Percentiles rank a stretch among this genome's conserved stretches.
Evolutionary conservation across 768 basidiomycete species (phyloP).

Genomic region (Naganishia kalamii): DNA sequence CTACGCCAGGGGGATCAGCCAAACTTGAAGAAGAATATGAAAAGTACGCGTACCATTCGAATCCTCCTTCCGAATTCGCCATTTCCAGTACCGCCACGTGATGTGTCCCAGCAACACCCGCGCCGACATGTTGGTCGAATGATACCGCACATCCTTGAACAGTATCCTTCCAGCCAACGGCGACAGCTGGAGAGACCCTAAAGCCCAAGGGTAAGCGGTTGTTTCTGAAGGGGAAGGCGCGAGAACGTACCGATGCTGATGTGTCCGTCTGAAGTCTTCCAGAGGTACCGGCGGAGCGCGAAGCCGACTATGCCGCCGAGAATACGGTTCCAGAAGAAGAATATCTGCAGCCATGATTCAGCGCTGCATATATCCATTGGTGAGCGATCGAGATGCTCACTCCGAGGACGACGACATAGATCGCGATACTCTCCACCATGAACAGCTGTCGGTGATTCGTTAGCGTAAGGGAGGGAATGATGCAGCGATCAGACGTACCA

Average conservation of each 20-base stretch:
- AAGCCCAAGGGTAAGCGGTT: background rate
- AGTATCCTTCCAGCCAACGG: conserved; percentile 78
- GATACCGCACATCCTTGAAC: conserved; percentile 78
- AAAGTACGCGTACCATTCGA: conserved; percentile 12
- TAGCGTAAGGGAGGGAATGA: background rate
- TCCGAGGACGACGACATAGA: conserved; percentile 24
- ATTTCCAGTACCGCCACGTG: conserved; percentile 92
- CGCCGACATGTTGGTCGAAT: conserved; percentile 86
- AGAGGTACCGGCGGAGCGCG: conserved; percentile 63
- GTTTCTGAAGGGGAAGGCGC: too few species aligned
- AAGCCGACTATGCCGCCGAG: conserved; percentile 64
- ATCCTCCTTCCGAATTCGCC: conserved; percentile 67
- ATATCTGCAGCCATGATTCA: conserved; percentile 17
- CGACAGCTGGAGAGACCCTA: conserved; percentile 88
- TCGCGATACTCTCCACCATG: conserved; percentile 23
- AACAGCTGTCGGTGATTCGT: conserved; percentile 10
- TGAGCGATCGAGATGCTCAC: background rate
- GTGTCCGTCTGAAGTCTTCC: conserved; percentile 74
- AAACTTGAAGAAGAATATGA: background rate
- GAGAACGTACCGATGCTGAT: conserved; percentile 50
- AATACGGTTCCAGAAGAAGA: conserved; percentile 88
- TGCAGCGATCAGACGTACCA: background rate
- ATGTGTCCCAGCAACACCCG: conserved; percentile 75
- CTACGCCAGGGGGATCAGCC: background rate
- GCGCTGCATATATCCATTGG: background rate